Conservation (phyloP, 2,329 filamentous ascomycete species). For the Blumeriella jaapii region DNA sequence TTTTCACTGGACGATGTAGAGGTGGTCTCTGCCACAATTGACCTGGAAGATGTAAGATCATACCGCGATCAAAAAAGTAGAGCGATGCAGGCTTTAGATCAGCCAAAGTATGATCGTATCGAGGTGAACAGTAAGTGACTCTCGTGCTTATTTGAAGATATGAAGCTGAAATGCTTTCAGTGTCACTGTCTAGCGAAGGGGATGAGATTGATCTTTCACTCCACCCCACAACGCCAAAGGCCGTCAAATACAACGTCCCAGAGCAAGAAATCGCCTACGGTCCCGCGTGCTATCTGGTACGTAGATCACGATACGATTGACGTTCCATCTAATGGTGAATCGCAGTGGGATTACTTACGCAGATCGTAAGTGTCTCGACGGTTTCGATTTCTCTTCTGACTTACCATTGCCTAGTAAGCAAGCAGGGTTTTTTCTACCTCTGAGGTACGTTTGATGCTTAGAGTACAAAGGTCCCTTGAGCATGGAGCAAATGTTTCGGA, state of each 20-base stretch:
- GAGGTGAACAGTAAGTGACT: conserved; percentile 31
- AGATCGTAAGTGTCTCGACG: no score
- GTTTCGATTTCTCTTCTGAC: no score
- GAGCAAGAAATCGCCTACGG: conserved; percentile 58
- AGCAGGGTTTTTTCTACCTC: conserved; percentile 44
- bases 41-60: conserved; percentile 58
- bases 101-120: conserved; percentile 31
- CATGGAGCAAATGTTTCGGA: no score
- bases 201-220: conserved; percentile 35
- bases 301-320: no score
- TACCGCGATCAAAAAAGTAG: conserved; percentile 32
- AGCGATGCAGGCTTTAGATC: conserved; percentile 16
- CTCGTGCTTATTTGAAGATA: no score
- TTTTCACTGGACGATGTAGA: conserved; percentile 44
- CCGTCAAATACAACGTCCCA: conserved; percentile 44
- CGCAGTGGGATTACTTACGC: conserved; percentile 33
- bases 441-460: no score
- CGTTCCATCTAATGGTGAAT: no score
- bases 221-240: conserved; percentile 30
- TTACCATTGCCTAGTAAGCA: no score
- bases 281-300: conserved; percentile 53
- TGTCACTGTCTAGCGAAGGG: conserved; percentile 29
- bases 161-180: no score
- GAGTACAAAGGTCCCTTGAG: no score
- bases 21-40: conserved; percentile 53